These are phyloP conservation scores for Drechslerella dactyloides DNA, from an alignment of 2,329 filamentous ascomycete species.

Conservation along the genomic window DNA sequence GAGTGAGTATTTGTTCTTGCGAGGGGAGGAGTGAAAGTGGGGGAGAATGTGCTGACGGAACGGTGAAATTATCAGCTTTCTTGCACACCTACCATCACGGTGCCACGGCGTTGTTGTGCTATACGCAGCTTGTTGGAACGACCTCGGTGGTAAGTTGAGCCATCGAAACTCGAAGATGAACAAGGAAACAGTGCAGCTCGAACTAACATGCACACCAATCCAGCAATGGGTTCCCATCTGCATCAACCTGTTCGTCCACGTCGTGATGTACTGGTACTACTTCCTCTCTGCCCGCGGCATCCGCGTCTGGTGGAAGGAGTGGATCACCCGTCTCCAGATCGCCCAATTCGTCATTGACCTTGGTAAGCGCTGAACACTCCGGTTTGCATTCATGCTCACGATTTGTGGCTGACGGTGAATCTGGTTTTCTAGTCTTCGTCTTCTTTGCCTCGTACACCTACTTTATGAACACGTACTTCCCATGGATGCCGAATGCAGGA, in stretches of 20 bases:
- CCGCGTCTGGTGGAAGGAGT: constrained; percentile 99
- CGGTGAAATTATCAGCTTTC: constrained; percentile 67
- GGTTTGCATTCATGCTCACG: constrained; percentile 1
- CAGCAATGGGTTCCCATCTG: constrained; percentile 88
- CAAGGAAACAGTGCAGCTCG: not conserved
- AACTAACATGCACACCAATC: constrained; percentile 19
- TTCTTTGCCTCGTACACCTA: constrained; percentile 99
- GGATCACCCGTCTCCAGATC: constrained; percentile 97
- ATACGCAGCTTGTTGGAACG: constrained; percentile 91
- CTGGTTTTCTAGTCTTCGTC: constrained; percentile 73
- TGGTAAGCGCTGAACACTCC: constrained; percentile 65
- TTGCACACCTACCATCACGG: constrained; percentile 99
- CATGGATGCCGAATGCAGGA: constrained; percentile 80
- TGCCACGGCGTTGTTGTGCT: constrained; percentile 94
- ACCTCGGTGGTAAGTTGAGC: constrained; percentile 70
- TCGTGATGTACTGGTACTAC: constrained; percentile 99
- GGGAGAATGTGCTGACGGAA: constrained; percentile 38
- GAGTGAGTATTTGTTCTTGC: constrained; percentile 64
- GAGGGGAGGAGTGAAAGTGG: constrained; percentile 6
- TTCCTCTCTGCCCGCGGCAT: constrained; percentile 97
- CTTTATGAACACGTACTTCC: constrained; percentile 90
- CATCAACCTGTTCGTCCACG: constrained; percentile 91
- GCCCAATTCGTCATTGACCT: constrained; percentile 96
- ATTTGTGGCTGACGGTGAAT: constrained; percentile 24
- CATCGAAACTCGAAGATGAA: not conserved